Conservation (phyloP, 2,329 filamentous ascomycete species). For the Aspergillus bombycis region DNA sequence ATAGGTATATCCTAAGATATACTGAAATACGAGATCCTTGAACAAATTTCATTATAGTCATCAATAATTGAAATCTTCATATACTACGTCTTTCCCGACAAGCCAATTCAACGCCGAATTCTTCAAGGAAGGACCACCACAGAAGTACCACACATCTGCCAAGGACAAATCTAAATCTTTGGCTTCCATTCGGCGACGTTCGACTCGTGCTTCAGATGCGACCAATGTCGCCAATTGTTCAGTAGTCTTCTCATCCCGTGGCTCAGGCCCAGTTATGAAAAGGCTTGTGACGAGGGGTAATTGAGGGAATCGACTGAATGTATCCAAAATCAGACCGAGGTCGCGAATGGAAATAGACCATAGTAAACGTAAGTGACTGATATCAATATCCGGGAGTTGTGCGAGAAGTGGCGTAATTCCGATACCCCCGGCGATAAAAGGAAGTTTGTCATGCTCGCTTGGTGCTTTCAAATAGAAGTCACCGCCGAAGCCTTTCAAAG, state of each 20-base stretch:
- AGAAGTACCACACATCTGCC: constrained; percentile 61
- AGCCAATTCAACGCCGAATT: constrained; percentile 58
- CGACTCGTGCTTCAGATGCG: constrained; percentile 36
- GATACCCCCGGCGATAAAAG: constrained; percentile 77
- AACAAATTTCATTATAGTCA: not conserved
- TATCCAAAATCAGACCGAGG: constrained; percentile 63
- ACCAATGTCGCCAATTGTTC: constrained; percentile 47
- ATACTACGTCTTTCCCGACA: constrained; percentile 56
- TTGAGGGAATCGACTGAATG: constrained; percentile 55
- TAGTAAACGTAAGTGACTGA: constrained; percentile 58
- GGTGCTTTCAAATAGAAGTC: constrained; percentile 52
- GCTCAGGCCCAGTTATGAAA: constrained; percentile 63
- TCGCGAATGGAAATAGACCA: constrained; percentile 71
- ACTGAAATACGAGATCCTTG: not conserved
- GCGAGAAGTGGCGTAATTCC: constrained; percentile 82
- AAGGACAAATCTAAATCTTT: constrained; percentile 48
- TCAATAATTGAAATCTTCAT: constrained; percentile 64
- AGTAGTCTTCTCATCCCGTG: constrained; percentile 36
- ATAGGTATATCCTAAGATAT: not conserved
- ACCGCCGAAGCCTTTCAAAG: constrained; percentile 74
- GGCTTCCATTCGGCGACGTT: constrained; percentile 51
- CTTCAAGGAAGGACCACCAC: constrained; percentile 56
- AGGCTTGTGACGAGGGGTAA: constrained; percentile 59
- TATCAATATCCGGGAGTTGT: constrained; percentile 60
- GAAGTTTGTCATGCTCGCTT: constrained; percentile 43